Base-by-base conservation (phyloP, 495 filamentous ascomycete genomes). In the Neurospora pannonica region DNA sequence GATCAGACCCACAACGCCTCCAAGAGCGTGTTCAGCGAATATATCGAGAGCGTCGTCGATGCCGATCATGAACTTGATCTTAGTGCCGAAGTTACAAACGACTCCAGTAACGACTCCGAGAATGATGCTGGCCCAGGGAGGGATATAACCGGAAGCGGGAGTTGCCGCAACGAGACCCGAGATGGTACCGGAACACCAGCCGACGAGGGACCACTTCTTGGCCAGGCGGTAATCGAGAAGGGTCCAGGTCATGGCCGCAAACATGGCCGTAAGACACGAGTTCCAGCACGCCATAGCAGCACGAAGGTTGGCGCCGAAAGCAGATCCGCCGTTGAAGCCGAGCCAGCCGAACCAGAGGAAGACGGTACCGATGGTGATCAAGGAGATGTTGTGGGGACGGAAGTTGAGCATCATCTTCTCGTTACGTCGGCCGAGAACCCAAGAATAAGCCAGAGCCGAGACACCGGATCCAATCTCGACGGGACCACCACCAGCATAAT, bases 321-420 rank as follows among this genome's bases (percentile, higher is more conserved):
- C 84, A 9, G 95, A 98, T 69, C 96, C 96, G 77, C 96, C 96
- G 87, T 99, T 98, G 89, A 99, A 99, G 48, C 94, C 97, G 75
- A 99, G 86, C 96, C 97, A 98, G 78, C 96, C 96, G 81, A 98
- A 97, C 95, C 95, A 98, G 70, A 99, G 92, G 80, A 99, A 89
- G 72, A 97, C 89, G 10, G 96, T 98, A 70, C 96, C 96, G 77
- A 99, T 91, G 10, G 95, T 93, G 82, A 99, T 98, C 77, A 98
- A 87, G 9, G 96, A 98, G 77, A 98, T 95, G 85, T 98, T 99
- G 89, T 99, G 96, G 2, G 96, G 97, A 71, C 93, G 91, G 88
- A 94, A 97, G 74, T 89, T 97, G 81, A 98, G 88, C 91, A 98
- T 97, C 96, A 98, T 98, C 88, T 94, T 97, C 87, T 98, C 96